These are phyloP conservation scores for Colletotrichum tropicale DNA, from an alignment of 2,329 filamentous ascomycete genomes.

Conservation along the genomic window DNA sequence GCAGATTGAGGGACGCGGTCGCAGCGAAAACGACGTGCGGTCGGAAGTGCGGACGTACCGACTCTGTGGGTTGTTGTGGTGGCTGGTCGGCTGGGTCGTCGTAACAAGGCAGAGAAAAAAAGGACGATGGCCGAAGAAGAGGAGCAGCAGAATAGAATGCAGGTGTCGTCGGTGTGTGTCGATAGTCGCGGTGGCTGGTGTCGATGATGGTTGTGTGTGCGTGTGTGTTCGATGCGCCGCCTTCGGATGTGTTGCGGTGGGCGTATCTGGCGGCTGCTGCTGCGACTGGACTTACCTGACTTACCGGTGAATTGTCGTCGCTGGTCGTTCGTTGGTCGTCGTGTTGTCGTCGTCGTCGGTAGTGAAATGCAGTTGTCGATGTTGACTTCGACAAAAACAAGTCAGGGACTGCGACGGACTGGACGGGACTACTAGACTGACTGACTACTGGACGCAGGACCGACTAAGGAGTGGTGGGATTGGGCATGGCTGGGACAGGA, in stretches of 20 bases:
- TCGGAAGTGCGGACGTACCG: neutral
- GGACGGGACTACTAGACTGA: conserved; percentile 9
- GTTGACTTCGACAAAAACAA: neutral
- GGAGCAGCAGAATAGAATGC: neutral
- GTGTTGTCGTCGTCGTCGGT: conserved; percentile 16
- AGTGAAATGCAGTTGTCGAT: conserved; percentile 17
- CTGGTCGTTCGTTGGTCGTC: conserved; percentile 1
- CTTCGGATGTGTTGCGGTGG: neutral
- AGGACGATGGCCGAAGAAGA: neutral
- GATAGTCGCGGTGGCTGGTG: neutral
- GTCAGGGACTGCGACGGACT: neutral
- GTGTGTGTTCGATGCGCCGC: neutral
- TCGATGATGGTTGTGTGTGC: neutral
- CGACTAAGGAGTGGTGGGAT: conserved; percentile 11
- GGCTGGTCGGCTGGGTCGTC: neutral
- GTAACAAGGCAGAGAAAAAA: neutral
- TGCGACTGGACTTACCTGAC: neutral
- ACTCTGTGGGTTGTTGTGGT: neutral
- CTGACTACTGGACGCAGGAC: neutral
- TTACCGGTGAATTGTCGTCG: conserved; percentile 2
- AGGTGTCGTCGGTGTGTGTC: neutral
- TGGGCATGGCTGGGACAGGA: conserved; percentile 21
- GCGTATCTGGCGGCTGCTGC: neutral
- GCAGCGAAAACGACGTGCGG: neutral
- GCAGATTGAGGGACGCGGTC: neutral